These are phyloP conservation scores for Eragrostis nindensis DNA, from an alignment of 176 grass and related monocot genomes.

Conservation along the genomic window DNA sequence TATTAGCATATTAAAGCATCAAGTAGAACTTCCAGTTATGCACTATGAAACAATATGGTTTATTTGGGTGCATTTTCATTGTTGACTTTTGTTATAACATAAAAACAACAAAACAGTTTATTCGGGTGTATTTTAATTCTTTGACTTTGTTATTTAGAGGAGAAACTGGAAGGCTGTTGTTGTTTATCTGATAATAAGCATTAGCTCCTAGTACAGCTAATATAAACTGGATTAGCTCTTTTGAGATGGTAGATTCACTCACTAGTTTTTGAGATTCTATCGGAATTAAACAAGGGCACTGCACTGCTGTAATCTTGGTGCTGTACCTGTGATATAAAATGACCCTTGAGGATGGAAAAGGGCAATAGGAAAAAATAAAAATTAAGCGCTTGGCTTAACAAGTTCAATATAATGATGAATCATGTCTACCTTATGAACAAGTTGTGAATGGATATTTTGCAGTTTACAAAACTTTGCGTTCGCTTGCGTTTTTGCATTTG, in stretches of 20 bases:
- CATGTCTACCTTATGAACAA: too few relatives aligned
- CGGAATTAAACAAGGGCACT: not conserved
- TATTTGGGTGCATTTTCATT: not conserved
- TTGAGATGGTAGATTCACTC: slow-evolving; percentile 6
- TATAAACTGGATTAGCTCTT: not conserved
- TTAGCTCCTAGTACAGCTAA: not conserved
- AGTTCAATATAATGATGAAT: too few relatives aligned
- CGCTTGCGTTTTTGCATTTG: too few relatives aligned
- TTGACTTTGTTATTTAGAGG: not conserved
- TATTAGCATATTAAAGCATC: not conserved
- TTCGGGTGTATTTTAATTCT: too few relatives aligned
- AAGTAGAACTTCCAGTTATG: not conserved
- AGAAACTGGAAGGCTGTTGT: not conserved
- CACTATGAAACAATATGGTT: not conserved
- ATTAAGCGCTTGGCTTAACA: too few relatives aligned
- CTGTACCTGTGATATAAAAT: not conserved
- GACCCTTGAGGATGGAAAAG: too few relatives aligned
- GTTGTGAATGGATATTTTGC: too few relatives aligned
- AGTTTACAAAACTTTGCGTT: too few relatives aligned
- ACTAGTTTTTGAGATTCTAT: not conserved
- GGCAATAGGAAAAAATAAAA: too few relatives aligned
- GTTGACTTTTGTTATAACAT: not conserved
- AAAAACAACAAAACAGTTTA: too few relatives aligned
- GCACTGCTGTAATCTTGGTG: not conserved
- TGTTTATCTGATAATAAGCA: not conserved